Conservation (phyloP, 139 green algal genomes). For the Asterochloris sp. region DNA sequence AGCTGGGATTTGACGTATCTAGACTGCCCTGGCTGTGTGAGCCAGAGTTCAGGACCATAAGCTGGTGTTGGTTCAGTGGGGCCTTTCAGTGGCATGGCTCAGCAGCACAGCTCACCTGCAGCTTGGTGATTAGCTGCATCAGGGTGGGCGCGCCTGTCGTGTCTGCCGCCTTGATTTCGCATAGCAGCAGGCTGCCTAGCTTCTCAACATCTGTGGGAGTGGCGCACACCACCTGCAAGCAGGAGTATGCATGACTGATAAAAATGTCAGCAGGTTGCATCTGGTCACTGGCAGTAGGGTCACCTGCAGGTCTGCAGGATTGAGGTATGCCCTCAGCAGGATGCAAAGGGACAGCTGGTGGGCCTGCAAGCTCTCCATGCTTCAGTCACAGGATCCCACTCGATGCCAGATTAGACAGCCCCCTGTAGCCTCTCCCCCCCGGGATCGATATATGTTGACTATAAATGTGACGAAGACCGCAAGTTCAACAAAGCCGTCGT, state of each 20-base stretch:
- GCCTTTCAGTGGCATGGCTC: background rate
- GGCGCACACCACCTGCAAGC: background rate
- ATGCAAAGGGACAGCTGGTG: slow-evolving; percentile 10
- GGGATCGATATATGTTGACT: background rate
- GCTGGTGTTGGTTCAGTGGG: background rate
- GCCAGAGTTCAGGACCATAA: background rate
- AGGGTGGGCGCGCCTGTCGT: background rate
- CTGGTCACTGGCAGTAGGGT: background rate
- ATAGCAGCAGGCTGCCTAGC: slow-evolving; percentile 1
- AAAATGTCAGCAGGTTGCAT: background rate
- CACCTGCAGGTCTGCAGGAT: slow-evolving; percentile 4
- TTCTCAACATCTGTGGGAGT: background rate
- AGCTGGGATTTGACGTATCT: background rate
- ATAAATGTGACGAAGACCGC: background rate
- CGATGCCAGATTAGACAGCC: no score
- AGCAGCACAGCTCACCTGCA: background rate
- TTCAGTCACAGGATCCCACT: background rate
- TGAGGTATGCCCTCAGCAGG: slow-evolving; percentile 6
- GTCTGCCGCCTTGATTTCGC: background rate
- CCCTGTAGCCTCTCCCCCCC: no score
- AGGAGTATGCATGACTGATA: background rate
- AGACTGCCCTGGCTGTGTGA: background rate
- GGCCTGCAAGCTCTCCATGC: background rate
- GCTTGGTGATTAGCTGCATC: background rate
- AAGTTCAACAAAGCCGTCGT: background rate